Base-by-base conservation (phyloP, 2,329 filamentous ascomycete genomes). In the Phialophora macrospora region DNA sequence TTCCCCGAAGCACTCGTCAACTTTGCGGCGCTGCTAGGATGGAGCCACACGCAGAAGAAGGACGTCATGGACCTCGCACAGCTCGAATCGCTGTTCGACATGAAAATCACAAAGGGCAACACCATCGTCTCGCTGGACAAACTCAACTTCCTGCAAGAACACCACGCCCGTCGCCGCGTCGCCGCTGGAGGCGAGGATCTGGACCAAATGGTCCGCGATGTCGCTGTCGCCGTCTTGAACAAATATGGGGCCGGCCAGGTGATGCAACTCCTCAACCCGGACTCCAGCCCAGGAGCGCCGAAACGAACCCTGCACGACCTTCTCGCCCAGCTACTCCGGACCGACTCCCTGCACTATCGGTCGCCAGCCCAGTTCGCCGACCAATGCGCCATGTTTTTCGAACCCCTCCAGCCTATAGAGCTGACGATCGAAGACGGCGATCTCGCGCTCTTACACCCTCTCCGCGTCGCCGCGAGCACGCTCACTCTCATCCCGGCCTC, bases 21-120 rank as follows among this genome's bases (percentile, higher is more conserved):
- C 75, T 98, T 96, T 81, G 87, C 93, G 7, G 89, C 91, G 0
- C 82, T 98, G 17, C 82, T 97, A 1, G 93, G 93, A 26, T 96
- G 93, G 92, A 90, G 88, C 30, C 89, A 93, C 73, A 80, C 81
- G 28, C 77, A 83, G 65, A 86, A 85, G 57, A 85, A 83, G n/a
- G 90, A 96, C 73, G 80, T 93, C 22, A 87, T 94, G 80, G 84
- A 83, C 26, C 79, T 97, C 64, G 75, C 88, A 0, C 85, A 92
- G 9, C 84, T 99, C 60, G 83, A 92, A 52, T 76, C 88, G 20
- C 87, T 87, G 65, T 94, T 97, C 75, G 87, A 88, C 54, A 83
- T 96, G 70, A 93, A 92, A 74, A 96, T 97, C 78, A 98, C 93
- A 2, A 91, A 90, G 72, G 94, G 94, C 9, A 93, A 97, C 75